Base-by-base conservation (phyloP, 1,284 basidiomycete species). In the Wolfiporia cocos region DNA sequence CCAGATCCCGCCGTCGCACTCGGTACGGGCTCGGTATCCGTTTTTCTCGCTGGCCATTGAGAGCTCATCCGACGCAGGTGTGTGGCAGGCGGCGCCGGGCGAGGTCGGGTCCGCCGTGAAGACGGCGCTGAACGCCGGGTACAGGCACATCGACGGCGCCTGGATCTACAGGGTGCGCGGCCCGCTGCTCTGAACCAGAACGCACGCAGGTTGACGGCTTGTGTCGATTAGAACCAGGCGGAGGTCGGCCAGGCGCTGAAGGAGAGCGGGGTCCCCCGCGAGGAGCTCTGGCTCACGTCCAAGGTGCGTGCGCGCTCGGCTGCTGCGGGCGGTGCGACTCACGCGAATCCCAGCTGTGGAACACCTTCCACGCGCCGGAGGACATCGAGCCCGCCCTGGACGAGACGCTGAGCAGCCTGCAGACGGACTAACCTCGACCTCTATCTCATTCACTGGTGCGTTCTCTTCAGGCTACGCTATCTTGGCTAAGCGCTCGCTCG, bases 391-490 rank as follows among this genome's bases (percentile, higher is more conserved):
- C 71, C 1, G 71, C 71, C 7, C 70, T 92, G 7, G 81, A 90
- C 47, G 73, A 85, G 40, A 79, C 84, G 0, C 71, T 92, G 5
- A 53, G 67, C 21, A 73, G 67, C 39, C 78, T 92, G 2, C 80
- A 78, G 1, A 80, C 80, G 0, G 78, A 86, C 44, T 92, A 92
- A n/a, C 54, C 71, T 92, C 34, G 90, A 92, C 55, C 62, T 86
- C 37, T 84, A 86, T 55, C 69, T 90, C 44, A 86, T 92, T 42
- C 89, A 92, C 63, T 92, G 89, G 90, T 89, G 64, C 18, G 67
- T 11, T 18, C 36, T 24, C 10, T 23, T 36, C 15, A 24, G n/a
- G n/a, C n/a, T n/a, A n/a, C 29, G 21, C 19, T 14, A 17, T 18
- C 29, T 26, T 37, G 12, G 3, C 41, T 14, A 39, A 15, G 17